These are phyloP conservation scores for Cyanidiococcus yangmingshanensis DNA, from an alignment of 23 red algal genomes.

Conservation along the genomic window DNA sequence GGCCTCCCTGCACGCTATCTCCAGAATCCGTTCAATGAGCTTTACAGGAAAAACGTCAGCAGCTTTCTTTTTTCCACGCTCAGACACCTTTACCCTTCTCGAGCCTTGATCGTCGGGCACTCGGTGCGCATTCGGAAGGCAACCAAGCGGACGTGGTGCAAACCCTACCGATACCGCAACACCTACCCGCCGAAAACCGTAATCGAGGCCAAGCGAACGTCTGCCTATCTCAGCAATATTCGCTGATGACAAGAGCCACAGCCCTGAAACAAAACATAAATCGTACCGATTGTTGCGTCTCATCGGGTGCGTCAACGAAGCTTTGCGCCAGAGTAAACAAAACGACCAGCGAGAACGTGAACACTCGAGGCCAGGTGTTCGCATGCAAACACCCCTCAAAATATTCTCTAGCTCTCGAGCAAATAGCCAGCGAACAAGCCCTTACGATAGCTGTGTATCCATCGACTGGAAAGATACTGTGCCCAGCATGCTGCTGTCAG, in stretches of 20 bases:
- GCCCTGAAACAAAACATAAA: not conserved
- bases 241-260: not conserved
- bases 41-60: not conserved
- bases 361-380: too few relatives aligned
- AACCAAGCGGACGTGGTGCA: constrained; percentile 15
- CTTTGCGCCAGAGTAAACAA: too few relatives aligned
- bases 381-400: too few relatives aligned
- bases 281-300: too few relatives aligned
- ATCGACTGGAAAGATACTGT: too few relatives aligned
- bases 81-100: not conserved
- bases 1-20: constrained; percentile 6
- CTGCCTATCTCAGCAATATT: not conserved
- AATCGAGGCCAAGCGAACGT: constrained; percentile 23
- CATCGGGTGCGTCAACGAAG: too few relatives aligned
- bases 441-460: too few relatives aligned
- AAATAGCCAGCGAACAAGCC: too few relatives aligned
- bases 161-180: constrained; percentile 32
- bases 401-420: too few relatives aligned
- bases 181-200: constrained; percentile 25
- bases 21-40: constrained; percentile 5
- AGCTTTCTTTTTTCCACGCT: not conserved
- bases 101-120: not conserved
- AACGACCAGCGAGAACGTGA: too few relatives aligned
- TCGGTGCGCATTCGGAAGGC: constrained; percentile 4
- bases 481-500: too few relatives aligned